A percentile compares a stretch with the other conserved stretches of the same genome.
phyloP scores from a whole-genome alignment of 2,329 filamentous ascomycete species.

The Aspergillus sp. region DNA sequence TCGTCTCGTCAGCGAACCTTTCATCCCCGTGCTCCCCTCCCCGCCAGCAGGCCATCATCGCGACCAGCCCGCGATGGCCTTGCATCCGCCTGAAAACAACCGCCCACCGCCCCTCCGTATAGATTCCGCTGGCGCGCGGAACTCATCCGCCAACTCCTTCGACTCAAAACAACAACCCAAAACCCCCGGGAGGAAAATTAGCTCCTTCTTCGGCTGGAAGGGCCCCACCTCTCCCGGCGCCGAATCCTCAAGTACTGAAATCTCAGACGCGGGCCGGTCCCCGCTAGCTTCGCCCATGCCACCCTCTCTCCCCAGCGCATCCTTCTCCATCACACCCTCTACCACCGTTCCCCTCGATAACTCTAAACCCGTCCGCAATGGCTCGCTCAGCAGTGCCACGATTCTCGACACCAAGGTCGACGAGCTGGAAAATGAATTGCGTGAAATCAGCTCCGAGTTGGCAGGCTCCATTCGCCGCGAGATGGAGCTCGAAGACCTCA shows the following conservation, averaged over 20 bases:
- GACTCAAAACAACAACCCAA: constrained; percentile 40
- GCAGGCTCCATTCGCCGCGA: constrained; percentile 88
- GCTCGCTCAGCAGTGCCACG: constrained; percentile 41
- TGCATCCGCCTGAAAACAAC: constrained; percentile 34
- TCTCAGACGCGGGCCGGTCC: constrained; percentile 55
- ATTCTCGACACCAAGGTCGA: constrained; percentile 55
- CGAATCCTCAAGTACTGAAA: constrained; percentile 56
- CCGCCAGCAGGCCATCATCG: constrained; percentile 49
- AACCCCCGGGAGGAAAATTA: constrained; percentile 52
- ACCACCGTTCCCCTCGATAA: constrained; percentile 45
- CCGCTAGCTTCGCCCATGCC: constrained; percentile 51
- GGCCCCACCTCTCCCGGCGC: constrained; percentile 47
- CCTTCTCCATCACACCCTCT: constrained; percentile 28
- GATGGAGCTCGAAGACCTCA: constrained; percentile 91
- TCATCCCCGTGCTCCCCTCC: constrained; percentile 62
- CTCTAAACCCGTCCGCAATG: constrained; percentile 39
- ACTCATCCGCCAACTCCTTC: constrained; percentile 26
- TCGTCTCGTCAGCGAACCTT: constrained; percentile 39
- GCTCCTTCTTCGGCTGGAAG: constrained; percentile 63
- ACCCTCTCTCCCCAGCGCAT: constrained; percentile 26
- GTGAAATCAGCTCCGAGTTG: constrained; percentile 86
- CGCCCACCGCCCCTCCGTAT: constrained; percentile 39
- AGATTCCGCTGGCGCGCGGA: constrained; percentile 30
- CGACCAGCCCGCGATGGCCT: constrained; percentile 35
- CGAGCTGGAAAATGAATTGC: constrained; percentile 90